Conservation (phyloP, 768 basidiomycete genomes). For the Cubamyces lactineus region DNA sequence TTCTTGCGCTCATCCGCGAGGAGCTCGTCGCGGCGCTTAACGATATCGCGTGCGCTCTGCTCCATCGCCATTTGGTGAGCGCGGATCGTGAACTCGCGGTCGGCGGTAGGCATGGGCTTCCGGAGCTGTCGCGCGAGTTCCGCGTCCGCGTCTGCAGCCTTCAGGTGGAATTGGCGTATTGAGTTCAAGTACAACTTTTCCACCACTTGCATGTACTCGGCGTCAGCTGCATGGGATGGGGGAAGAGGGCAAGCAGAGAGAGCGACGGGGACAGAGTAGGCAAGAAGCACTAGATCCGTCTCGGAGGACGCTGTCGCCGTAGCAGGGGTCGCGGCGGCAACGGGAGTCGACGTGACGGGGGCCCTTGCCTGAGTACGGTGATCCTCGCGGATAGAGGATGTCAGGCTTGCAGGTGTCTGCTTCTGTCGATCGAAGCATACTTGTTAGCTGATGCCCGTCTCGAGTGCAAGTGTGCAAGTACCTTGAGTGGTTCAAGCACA, state of each 20-base stretch:
- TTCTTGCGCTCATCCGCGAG: constrained; percentile 6
- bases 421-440: background rate
- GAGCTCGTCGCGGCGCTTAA: constrained; percentile 7
- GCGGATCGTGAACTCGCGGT: constrained; percentile 17
- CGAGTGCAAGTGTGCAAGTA: background rate
- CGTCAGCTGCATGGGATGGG: constrained; percentile 20
- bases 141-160: constrained; percentile 55
- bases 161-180: constrained; percentile 47
- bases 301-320: background rate
- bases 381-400: constrained; percentile 12
- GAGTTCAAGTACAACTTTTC: constrained; percentile 50
- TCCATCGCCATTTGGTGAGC: constrained; percentile 23
- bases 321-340: background rate
- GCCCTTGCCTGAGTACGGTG: background rate
- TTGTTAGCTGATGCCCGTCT: background rate
- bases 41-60: constrained; percentile 22
- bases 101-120: constrained; percentile 12
- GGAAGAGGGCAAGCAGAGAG: constrained; percentile 3
- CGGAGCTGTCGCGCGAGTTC: constrained; percentile 44
- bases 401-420: background rate
- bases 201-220: constrained; percentile 47
- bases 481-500: constrained; percentile 11
- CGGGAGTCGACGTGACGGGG: background rate
- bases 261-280: constrained; percentile 15
- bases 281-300: constrained; percentile 4